phyloP scores from a whole-genome alignment of 1,284 basidiomycete genomes.

The Malassezia caprae region DNA sequence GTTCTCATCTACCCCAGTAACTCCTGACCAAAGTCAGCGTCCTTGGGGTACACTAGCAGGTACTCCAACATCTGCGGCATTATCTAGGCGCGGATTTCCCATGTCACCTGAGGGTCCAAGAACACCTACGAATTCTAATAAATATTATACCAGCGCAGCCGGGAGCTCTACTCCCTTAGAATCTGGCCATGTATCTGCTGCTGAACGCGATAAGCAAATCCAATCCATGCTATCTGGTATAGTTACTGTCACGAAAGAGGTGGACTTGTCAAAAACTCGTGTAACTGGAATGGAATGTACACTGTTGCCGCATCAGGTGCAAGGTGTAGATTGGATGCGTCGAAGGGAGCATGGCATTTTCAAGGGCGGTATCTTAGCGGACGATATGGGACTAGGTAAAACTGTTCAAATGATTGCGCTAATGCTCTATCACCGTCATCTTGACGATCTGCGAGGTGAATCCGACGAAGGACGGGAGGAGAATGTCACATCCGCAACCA shows the following conservation, averaged over 20 bases:
- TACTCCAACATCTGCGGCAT: neutral
- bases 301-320: slow-evolving; percentile 75
- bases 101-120: neutral
- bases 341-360: slow-evolving; percentile 65
- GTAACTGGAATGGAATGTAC: slow-evolving; percentile 53
- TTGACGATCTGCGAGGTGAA: neutral
- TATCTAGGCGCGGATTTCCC: neutral
- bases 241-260: slow-evolving; percentile 27
- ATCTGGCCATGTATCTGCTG: slow-evolving; percentile 17
- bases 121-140: neutral
- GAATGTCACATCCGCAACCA: neutral
- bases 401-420: slow-evolving; percentile 81
- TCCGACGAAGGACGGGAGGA: neutral
- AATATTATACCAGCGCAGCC: neutral
- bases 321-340: slow-evolving; percentile 77
- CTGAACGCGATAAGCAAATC: slow-evolving; percentile 35
- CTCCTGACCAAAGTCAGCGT: neutral
- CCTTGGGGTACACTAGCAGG: neutral
- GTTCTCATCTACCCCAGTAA: neutral
- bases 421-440: slow-evolving; percentile 54
- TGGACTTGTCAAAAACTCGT: slow-evolving; percentile 14
- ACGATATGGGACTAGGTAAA: slow-evolving; percentile 60
- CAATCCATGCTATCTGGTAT: slow-evolving; percentile 29
- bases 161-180: slow-evolving; percentile 1
- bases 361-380: slow-evolving; percentile 76